Conservation (phyloP, 176 grass and related monocot genomes). For the Bromus sterilis region DNA sequence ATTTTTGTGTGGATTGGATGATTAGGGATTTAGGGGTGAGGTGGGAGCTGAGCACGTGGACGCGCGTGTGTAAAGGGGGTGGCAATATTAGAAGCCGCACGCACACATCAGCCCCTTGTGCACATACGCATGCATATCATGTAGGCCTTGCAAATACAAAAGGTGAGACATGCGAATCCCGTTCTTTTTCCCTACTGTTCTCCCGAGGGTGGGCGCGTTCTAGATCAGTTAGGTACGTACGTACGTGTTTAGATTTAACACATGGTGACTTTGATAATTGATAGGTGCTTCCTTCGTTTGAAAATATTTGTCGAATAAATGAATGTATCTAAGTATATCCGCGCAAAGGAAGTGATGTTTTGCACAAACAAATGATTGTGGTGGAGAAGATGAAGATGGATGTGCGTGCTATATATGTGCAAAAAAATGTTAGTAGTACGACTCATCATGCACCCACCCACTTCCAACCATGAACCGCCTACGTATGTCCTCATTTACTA, state of each 20-base stretch:
- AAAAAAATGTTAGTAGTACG: background rate
- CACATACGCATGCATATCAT: background rate
- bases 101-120: background rate
- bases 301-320: too few relatives aligned
- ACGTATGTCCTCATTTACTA: constrained; percentile 4
- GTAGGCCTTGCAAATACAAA: background rate
- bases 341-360: too few relatives aligned
- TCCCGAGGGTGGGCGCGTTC: constrained; percentile 3
- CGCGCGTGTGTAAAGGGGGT: constrained; percentile 4
- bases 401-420: background rate
- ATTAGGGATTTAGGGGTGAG: constrained; percentile 13
- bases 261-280: too few relatives aligned
- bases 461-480: constrained; percentile 2
- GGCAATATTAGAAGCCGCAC: background rate
- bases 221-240: constrained; percentile 26
- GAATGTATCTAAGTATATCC: too few relatives aligned
- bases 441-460: constrained; percentile 13
- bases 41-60: constrained; percentile 19
- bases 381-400: background rate
- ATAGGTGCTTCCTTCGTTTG: too few relatives aligned
- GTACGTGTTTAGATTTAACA: background rate
- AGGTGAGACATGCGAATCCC: background rate
- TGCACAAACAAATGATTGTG: background rate
- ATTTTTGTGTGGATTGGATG: background rate
- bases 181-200: background rate